A percentile compares a stretch with the other conserved stretches of the same genome.
These are phyloP conservation scores for Xylaria scruposa DNA, from an alignment of 495 filamentous ascomycete species.

Conservation along the genomic window DNA sequence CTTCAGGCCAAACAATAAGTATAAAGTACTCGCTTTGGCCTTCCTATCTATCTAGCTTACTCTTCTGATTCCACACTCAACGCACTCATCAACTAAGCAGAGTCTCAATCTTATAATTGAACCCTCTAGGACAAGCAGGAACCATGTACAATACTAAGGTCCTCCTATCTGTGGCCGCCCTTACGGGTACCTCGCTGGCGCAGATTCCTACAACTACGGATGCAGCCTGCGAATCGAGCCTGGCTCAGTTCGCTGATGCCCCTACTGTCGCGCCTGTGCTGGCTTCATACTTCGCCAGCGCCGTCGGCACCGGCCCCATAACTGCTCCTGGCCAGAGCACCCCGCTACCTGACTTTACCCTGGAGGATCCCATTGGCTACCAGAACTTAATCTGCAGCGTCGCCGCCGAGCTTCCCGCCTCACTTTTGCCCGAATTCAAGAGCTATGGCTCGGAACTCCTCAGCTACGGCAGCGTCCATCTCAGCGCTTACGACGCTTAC, in stretches of 20 bases:
- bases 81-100: background rate
- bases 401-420: background rate
- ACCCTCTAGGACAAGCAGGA: background rate
- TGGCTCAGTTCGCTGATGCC: background rate
- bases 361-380: conserved; percentile 10
- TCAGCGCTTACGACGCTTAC: conserved; percentile 9
- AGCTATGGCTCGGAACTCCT: background rate
- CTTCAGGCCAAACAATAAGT: background rate
- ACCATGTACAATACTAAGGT: conserved; percentile 13
- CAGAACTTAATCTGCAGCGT: background rate
- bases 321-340: conserved; percentile 3
- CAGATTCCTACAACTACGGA: background rate
- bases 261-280: background rate
- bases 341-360: conserved; percentile 11
- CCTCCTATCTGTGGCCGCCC: conserved; percentile 6
- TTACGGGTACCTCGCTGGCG: background rate
- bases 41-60: background rate
- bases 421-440: conserved; percentile 2
- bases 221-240: background rate
- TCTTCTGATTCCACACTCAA: background rate
- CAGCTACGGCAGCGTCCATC: conserved; percentile 15
- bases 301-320: background rate
- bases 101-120: background rate
- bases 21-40: background rate
- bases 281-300: background rate